Evolutionary conservation across 1,139 yeast genomes (phyloP).

Genomic region (Nakaseomyces kungkrabaensis): DNA sequence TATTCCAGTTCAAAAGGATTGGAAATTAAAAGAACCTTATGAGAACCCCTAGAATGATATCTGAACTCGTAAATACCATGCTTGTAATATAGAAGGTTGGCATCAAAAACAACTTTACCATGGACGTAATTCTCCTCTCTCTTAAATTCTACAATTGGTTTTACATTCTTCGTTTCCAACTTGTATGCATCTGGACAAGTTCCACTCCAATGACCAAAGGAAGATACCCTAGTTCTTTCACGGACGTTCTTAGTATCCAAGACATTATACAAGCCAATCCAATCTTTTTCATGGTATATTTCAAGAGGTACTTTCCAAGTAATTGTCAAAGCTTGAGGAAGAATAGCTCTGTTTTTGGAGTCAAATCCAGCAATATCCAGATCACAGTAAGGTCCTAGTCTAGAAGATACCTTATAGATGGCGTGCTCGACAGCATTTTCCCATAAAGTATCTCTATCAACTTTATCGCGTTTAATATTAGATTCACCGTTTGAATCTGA

Average conservation of each 20-base stretch:
- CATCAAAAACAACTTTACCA: slow-evolving; percentile 47
- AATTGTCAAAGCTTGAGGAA: slow-evolving; percentile 41
- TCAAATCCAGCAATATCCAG: not conserved
- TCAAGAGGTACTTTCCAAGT: slow-evolving; percentile 47
- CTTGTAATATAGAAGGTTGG: slow-evolving; percentile 50
- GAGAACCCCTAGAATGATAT: slow-evolving; percentile 61
- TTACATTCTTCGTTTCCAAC: slow-evolving; percentile 12
- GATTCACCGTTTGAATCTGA: not conserved
- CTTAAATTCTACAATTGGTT: slow-evolving; percentile 21
- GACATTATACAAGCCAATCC: slow-evolving; percentile 72
- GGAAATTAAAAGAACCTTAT: slow-evolving; percentile 59
- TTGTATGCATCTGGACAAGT: slow-evolving; percentile 30
- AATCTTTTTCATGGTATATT: slow-evolving; percentile 40
- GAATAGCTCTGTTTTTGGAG: slow-evolving; percentile 6
- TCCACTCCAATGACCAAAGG: slow-evolving; percentile 65
- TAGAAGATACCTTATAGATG: slow-evolving; percentile 1
- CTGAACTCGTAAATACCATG: slow-evolving; percentile 70
- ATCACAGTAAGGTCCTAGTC: slow-evolving; percentile 4
- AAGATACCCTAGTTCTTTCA: slow-evolving; percentile 50
- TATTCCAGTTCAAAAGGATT: slow-evolving; percentile 59
- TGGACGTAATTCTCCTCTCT: slow-evolving; percentile 26
- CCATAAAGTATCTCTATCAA: slow-evolving; percentile 2
- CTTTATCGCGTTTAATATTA: not conserved
- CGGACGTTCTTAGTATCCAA: slow-evolving; percentile 53
- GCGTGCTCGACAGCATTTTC: slow-evolving; percentile 2